Percentiles rank a stretch among this genome's conserved stretches.
Conservation (phyloP, 78 protist genomes). For the Diacronema lutheri region DNA sequence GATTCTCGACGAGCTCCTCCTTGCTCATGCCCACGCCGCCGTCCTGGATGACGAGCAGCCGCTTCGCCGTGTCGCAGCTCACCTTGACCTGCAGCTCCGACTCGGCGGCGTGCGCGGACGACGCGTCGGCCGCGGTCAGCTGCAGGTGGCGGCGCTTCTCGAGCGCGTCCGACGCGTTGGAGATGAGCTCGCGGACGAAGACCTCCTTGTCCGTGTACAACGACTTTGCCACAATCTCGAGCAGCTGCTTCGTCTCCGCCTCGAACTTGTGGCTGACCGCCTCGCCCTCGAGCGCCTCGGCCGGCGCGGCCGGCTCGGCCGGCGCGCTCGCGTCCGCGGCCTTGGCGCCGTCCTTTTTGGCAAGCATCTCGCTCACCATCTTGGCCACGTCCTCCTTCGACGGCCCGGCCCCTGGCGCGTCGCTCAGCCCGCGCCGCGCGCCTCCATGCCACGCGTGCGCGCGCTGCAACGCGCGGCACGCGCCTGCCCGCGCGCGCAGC, state of each 20-base stretch:
- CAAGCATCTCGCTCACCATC: neutral
- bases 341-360: neutral
- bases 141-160: slow-evolving; percentile 67
- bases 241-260: slow-evolving; percentile 91
- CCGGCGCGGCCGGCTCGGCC: neutral
- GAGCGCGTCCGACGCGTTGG: slow-evolving; percentile 93
- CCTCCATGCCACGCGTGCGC: too few relatives aligned
- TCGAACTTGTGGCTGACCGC: slow-evolving; percentile 74
- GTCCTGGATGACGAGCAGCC: slow-evolving; percentile 20
- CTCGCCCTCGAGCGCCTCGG: slow-evolving; percentile 45
- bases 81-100: slow-evolving; percentile 11
- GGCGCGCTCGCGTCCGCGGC: neutral
- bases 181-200: slow-evolving; percentile 87
- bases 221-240: slow-evolving; percentile 88
- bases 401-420: too few relatives aligned
- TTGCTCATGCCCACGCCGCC: slow-evolving; percentile 95
- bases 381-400: too few relatives aligned
- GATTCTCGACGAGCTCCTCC: slow-evolving; percentile 85
- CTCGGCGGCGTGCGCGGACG: neutral
- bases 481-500: too few relatives aligned
- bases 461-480: too few relatives aligned
- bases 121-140: neutral
- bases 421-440: too few relatives aligned
- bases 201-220: slow-evolving; percentile 93
- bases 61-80: slow-evolving; percentile 1